phyloP scores from a whole-genome alignment of 1,284 basidiomycete species.

The Tausonia pullulans region DNA sequence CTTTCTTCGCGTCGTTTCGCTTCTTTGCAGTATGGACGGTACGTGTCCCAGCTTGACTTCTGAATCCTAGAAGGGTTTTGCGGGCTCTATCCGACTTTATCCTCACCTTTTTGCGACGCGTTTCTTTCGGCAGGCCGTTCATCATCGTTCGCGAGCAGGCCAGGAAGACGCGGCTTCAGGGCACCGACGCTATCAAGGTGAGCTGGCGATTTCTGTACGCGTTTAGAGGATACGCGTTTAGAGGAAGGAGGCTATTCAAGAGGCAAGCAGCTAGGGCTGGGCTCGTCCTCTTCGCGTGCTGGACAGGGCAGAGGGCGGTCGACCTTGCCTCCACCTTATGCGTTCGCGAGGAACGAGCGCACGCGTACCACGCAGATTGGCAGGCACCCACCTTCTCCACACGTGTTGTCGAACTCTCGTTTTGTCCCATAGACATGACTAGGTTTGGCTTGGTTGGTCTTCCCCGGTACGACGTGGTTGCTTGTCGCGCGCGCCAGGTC shows the following conservation, averaged over 20 bases:
- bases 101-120: neutral
- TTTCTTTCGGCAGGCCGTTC: slow-evolving; percentile 65
- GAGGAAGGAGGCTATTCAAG: neutral
- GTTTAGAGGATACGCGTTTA: no score
- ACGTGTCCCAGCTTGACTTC: neutral
- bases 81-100: slow-evolving; percentile 46
- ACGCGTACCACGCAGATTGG: no score
- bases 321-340: no score
- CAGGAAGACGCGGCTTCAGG: slow-evolving; percentile 89
- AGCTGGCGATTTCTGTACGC: neutral
- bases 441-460: no score
- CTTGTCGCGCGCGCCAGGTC: no score
- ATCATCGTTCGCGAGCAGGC: slow-evolving; percentile 94
- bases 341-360: no score
- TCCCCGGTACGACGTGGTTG: no score
- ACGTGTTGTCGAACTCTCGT: no score
- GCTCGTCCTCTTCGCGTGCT: no score
- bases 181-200: slow-evolving; percentile 92
- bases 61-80: neutral
- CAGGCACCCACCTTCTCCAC: no score
- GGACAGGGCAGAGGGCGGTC: no score
- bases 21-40: slow-evolving; percentile 14
- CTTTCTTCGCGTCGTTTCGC: slow-evolving; percentile 4
- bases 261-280: neutral
- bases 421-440: no score